These are phyloP conservation scores for Phytophthora pini DNA, from an alignment of 352 stramenopile species.

Conservation along the genomic window DNA sequence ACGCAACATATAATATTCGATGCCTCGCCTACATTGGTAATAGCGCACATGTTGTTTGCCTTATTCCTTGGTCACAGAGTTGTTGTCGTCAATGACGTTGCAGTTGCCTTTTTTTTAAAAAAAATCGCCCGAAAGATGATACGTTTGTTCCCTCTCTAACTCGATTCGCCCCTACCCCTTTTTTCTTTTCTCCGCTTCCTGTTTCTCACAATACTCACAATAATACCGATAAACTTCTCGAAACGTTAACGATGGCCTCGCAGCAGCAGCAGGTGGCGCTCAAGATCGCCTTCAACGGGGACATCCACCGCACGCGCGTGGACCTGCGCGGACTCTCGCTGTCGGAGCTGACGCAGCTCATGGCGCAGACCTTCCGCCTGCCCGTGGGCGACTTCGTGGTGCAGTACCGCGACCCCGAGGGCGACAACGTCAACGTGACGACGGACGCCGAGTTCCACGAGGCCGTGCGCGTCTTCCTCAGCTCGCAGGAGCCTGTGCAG, in stretches of 20 bases:
- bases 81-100: too few relatives aligned
- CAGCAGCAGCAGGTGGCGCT: constrained; percentile 52
- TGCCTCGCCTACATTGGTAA: background rate
- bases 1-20: background rate
- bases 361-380: constrained; percentile 65
- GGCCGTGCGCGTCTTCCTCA: constrained; percentile 63
- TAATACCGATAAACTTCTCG: background rate
- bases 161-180: background rate
- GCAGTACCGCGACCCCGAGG: constrained; percentile 75
- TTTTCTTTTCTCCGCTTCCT: background rate
- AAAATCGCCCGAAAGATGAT: background rate
- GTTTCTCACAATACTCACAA: constrained; percentile 10
- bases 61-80: too few relatives aligned
- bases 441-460: constrained; percentile 71
- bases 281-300: constrained; percentile 81
- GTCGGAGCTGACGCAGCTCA: constrained; percentile 55
- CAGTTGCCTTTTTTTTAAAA: too few relatives aligned
- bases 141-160: too few relatives aligned
- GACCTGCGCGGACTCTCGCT: constrained; percentile 62
- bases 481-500: constrained; percentile 44
- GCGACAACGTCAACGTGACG: constrained; percentile 67
- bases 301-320: constrained; percentile 81
- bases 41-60: too few relatives aligned
- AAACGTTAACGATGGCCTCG: constrained; percentile 18
- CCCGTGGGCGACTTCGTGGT: constrained; percentile 59